phyloP scores from a whole-genome alignment of 495 filamentous ascomycete species.

The Aspergillus ellipticus region DNA sequence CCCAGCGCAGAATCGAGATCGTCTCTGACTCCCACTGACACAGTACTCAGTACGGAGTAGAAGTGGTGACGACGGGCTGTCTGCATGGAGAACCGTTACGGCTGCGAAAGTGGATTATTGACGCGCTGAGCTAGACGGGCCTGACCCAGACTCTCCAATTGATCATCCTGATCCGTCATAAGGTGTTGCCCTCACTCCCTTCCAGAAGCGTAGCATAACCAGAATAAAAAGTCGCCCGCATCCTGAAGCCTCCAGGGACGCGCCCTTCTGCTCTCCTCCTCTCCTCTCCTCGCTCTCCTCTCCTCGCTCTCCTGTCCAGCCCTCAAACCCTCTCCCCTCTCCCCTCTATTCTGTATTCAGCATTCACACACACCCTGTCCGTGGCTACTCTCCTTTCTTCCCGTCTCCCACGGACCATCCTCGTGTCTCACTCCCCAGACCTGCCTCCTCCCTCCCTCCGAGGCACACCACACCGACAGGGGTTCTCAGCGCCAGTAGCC shows the following conservation, averaged over 20 bases:
- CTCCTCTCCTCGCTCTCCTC: not conserved
- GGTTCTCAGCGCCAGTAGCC: constrained; percentile 10
- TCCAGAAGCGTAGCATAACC: not conserved
- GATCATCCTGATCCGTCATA: constrained; percentile 2
- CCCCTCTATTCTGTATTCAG: no score
- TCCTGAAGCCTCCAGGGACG: not conserved
- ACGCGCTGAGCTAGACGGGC: not conserved
- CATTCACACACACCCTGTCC: no score
- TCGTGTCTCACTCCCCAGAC: constrained; percentile 1
- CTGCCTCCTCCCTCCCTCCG: not conserved
- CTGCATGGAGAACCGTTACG: not conserved
- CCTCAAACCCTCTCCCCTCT: not conserved
- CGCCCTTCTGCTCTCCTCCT: not conserved
- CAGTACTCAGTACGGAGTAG: not conserved
- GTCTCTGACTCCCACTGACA: no score
- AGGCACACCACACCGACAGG: not conserved
- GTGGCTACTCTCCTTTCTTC: no score
- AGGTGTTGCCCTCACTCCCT: not conserved
- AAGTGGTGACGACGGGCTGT: not conserved
- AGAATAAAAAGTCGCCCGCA: not conserved
- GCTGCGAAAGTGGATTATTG: not conserved
- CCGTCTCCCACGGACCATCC: not conserved
- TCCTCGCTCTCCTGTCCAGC: not conserved
- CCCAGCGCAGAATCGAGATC: no score
- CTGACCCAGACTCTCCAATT: not conserved